Evolutionary conservation across 2,329 filamentous ascomycete species (phyloP).

Genomic region (Colletotrichum phormii): DNA sequence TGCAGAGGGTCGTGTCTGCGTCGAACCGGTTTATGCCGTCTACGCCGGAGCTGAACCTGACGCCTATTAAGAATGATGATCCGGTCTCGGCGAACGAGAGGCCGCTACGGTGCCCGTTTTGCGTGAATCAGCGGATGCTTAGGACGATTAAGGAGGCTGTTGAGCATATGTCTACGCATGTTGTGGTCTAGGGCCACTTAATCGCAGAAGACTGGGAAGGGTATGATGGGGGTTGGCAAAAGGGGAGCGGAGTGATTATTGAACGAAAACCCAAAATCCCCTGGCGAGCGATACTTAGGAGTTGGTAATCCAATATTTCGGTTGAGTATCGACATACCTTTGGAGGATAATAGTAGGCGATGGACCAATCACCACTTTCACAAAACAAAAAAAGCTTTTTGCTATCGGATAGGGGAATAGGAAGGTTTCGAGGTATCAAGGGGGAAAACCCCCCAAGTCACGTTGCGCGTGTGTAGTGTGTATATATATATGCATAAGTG

Average conservation of each 20-base stretch:
- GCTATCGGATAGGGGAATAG: background rate
- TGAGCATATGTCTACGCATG: slow-evolving; percentile 72
- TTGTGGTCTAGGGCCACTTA: slow-evolving; percentile 58
- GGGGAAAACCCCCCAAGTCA: background rate
- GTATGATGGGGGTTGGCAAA: background rate
- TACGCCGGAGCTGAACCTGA: slow-evolving; percentile 60
- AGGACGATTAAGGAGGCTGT: slow-evolving; percentile 71
- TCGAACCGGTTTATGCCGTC: slow-evolving; percentile 36
- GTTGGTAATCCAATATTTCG: background rate
- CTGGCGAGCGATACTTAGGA: background rate
- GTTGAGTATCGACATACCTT: background rate
- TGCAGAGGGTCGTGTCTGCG: slow-evolving; percentile 37
- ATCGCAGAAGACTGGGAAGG: background rate
- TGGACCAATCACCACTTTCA: background rate
- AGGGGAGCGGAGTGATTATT: background rate
- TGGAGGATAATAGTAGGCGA: background rate
- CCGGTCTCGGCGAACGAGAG: slow-evolving; percentile 59
- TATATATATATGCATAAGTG: background rate
- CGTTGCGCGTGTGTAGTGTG: background rate
- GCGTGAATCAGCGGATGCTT: slow-evolving; percentile 71
- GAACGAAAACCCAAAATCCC: background rate
- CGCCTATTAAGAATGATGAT: slow-evolving; percentile 64
- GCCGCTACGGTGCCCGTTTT: slow-evolving; percentile 69
- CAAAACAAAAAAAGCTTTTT: background rate
- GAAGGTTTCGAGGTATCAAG: background rate